Conservation (phyloP, 192 early-diverging fungal genomes). For the Jimgerdemannia lactiflua region DNA sequence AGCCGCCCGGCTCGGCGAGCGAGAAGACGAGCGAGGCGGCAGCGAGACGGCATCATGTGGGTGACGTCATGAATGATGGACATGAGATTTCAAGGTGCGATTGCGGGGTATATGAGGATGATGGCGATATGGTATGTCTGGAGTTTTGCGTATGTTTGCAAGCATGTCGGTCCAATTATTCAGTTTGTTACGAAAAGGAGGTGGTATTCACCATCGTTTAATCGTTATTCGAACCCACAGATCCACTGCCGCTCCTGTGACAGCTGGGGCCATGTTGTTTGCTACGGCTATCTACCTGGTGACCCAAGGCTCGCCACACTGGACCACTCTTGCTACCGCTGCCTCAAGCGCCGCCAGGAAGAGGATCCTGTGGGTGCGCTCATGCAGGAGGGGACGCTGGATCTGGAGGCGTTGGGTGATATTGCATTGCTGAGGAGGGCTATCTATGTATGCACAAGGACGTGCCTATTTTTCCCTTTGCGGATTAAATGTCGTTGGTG, state of each 20-base stretch:
- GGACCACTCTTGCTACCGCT: constrained; percentile 28
- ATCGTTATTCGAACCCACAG: background rate
- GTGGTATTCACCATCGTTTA: too few species aligned
- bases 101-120: constrained; percentile 27
- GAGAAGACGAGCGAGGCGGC: background rate
- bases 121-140: constrained; percentile 16
- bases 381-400: background rate
- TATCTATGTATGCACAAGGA: background rate
- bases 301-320: constrained; percentile 24
- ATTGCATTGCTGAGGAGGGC: background rate
- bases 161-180: constrained; percentile 18
- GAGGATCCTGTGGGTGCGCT: background rate
- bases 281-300: constrained; percentile 34
- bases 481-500: too few species aligned
- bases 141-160: constrained; percentile 6
- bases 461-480: background rate
- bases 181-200: background rate
- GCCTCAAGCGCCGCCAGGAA: constrained; percentile 16
- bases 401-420: background rate
- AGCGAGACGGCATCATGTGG: background rate
- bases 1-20: background rate
- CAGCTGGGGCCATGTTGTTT: constrained; percentile 34
- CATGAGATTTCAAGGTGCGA: constrained; percentile 16
- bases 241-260: constrained; percentile 32
- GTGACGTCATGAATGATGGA: background rate